Evolutionary conservation across 345 rosid species (phyloP), one percentile per base, ranked within the genome.

Genomic region (Garcia nutans): DNA sequence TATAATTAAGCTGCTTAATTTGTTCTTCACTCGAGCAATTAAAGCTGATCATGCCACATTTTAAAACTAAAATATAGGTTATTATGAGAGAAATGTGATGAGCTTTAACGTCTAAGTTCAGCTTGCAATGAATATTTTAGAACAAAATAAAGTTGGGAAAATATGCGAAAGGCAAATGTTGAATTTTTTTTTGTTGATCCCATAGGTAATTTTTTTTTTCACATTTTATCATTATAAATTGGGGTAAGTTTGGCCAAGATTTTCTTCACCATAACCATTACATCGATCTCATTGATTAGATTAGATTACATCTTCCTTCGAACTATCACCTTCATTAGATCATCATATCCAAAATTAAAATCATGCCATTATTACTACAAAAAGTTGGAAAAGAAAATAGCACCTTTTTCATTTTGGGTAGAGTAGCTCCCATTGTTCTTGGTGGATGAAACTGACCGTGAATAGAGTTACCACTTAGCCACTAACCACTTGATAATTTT

Each of bases 261-360:
- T 24, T 52, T 50, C n/a, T 50, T 60, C 60, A 69, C 72, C 28
- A 7, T 3, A 69, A 69, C 72, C 16, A 13, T 37, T 68, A 23
- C 56, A 67, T 55, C n/a, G n/a, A n/a, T n/a, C 44, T 63, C 44
- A 19, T 37, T 37, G 6, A 37, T 37, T 37, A 37, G 41, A 37
- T 37, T 64, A 41, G 22, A 33, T n/a, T n/a, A n/a, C n/a, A n/a
- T 65, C 50, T 69, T 69, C 60, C 8, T 31, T 16, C 52, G 59
- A 69, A 50, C 44, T 69, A 20, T 41, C 71, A 6, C 49, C 10
- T 47, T 68, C 57, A 49, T 15, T 68, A 49, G 66, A 47, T 68
- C 19, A 47, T 45, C 63, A 59, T 22, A 23, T 59, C 15, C 63
- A 10, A 23, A 8, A 57, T 10, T 33, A 60, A 60, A 22, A 23